A percentile compares a stretch with the other conserved stretches of the same genome.
Evolutionary conservation across 495 filamentous ascomycete genomes (phyloP).

Genomic region (Aspergillus saccharolyticus): DNA sequence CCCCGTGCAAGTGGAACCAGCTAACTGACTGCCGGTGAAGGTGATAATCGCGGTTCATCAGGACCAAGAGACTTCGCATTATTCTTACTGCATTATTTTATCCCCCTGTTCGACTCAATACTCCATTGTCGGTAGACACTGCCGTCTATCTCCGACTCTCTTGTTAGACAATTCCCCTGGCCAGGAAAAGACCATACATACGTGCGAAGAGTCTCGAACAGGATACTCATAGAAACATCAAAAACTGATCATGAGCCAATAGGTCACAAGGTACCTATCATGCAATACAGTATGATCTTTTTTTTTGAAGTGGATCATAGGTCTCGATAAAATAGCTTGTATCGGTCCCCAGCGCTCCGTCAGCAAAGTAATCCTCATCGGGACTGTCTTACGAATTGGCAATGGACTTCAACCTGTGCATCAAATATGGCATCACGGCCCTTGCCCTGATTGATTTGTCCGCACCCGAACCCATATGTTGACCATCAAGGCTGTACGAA

Average conservation of each 20-base stretch:
- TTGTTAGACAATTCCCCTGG: too few species aligned
- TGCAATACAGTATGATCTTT: slow-evolving; percentile 6
- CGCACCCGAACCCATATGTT: neutral
- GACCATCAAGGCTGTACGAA: neutral
- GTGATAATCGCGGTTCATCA: neutral
- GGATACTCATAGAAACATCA: neutral
- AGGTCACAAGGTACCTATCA: slow-evolving; percentile 11
- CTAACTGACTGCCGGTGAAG: slow-evolving; percentile 19
- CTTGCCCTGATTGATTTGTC: neutral
- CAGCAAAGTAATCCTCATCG: neutral
- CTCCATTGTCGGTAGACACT: too few species aligned
- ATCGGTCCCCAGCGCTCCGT: slow-evolving; percentile 1
- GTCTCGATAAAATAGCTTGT: slow-evolving; percentile 10
- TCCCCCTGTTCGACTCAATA: too few species aligned
- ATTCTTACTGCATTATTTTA: too few species aligned
- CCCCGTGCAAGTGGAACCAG: slow-evolving; percentile 33
- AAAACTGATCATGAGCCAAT: neutral
- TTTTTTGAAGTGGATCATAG: slow-evolving; percentile 3
- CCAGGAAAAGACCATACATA: too few species aligned
- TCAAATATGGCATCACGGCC: neutral
- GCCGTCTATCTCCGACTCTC: too few species aligned
- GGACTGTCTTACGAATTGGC: neutral
- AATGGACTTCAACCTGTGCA: neutral
- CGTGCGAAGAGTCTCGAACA: too few species aligned
- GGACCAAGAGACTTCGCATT: neutral